Conservation (phyloP, 2,329 filamentous ascomycete species). For the Ilyonectria destructans region DNA sequence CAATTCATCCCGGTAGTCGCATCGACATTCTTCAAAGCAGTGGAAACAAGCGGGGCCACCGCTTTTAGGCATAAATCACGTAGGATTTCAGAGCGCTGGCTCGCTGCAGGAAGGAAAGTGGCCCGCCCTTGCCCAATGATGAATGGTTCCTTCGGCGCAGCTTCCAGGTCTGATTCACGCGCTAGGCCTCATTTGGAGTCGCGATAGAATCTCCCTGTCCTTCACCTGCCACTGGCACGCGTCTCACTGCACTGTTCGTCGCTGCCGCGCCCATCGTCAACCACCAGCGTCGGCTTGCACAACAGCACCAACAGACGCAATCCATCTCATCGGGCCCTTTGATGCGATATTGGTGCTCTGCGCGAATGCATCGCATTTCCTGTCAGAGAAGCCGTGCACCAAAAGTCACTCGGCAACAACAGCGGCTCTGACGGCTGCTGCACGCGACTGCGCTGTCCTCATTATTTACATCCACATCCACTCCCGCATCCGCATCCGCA, state of each 20-base stretch:
- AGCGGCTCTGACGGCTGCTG: conserved; percentile 18
- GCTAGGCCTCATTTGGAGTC: conserved; percentile 51
- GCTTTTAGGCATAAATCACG: conserved; percentile 29
- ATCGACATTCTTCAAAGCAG: conserved; percentile 21
- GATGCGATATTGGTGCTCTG: conserved; percentile 14
- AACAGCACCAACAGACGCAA: conserved; percentile 29
- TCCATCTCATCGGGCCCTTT: background rate
- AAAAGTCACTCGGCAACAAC: conserved; percentile 11
- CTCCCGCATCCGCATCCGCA: conserved; percentile 15
- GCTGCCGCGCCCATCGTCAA: conserved; percentile 41
- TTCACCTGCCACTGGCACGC: conserved; percentile 51
- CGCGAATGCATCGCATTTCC: conserved; percentile 8
- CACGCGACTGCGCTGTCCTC: conserved; percentile 31
- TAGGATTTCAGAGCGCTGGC: conserved; percentile 18
- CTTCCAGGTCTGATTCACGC: conserved; percentile 40
- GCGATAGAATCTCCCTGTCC: conserved; percentile 51
- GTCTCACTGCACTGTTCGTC: conserved; percentile 45
- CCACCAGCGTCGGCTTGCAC: conserved; percentile 39
- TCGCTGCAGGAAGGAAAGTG: conserved; percentile 34
- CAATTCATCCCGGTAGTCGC: conserved; percentile 21
- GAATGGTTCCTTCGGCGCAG: conserved; percentile 42
- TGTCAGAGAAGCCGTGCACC: conserved; percentile 16
- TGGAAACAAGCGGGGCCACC: conserved; percentile 14
- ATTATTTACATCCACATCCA: conserved; percentile 35
- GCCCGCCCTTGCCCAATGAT: conserved; percentile 34